phyloP scores from a whole-genome alignment of 306 rosid species.

The Pyrus communis region DNA sequence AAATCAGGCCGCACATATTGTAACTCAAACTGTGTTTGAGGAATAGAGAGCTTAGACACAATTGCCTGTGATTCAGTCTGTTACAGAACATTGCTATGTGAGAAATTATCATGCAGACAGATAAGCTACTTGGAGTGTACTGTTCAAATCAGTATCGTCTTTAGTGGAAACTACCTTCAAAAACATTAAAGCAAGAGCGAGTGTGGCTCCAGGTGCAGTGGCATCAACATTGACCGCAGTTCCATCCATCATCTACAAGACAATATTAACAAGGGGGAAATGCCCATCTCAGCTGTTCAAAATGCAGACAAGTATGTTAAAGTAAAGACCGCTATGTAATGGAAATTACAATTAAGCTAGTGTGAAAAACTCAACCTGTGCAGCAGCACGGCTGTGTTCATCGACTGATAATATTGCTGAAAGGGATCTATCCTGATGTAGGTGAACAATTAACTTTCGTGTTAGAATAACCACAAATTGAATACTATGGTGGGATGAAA shows the following conservation, averaged over 20 bases:
- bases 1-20: conserved; percentile 98
- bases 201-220: conserved; percentile 93
- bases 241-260: conserved; percentile 84
- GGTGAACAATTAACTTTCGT: conserved; percentile 8
- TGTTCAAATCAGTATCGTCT: conserved; percentile 19
- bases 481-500: background rate
- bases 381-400: conserved; percentile 57
- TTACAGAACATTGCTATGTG: conserved; percentile 26
- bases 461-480: conserved; percentile 8
- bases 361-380: conserved; percentile 51
- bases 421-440: conserved; percentile 57
- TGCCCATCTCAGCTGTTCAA: conserved; percentile 13
- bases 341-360: background rate
- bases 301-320: background rate
- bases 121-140: conserved; percentile 6
- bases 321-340: conserved; percentile 1
- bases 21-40: conserved; percentile 73
- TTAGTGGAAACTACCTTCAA: conserved; percentile 50
- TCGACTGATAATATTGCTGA: conserved; percentile 46
- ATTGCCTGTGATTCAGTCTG: conserved; percentile 90
- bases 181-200: conserved; percentile 93
- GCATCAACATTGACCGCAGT: conserved; percentile 76
- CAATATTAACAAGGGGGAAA: conserved; percentile 8
- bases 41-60: conserved; percentile 78
- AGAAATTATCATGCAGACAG: conserved; percentile 10